phyloP scores from a whole-genome alignment of 1,284 basidiomycete species.

The Ustilago shanxiensis region DNA sequence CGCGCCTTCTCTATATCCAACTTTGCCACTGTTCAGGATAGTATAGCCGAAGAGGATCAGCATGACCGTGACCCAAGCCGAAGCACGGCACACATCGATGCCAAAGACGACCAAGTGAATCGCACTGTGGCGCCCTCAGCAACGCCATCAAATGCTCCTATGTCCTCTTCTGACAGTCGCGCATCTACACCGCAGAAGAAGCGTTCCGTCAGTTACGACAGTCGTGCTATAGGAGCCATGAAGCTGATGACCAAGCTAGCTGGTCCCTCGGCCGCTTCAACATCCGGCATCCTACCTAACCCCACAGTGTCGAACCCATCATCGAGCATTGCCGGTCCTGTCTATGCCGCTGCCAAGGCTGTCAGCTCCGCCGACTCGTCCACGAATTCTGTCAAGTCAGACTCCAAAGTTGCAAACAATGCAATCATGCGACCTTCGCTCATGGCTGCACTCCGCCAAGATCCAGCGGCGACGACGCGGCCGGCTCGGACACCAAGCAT shows the following conservation, averaged over 20 bases:
- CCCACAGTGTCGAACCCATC: not conserved
- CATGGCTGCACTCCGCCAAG: slow-evolving; percentile 36
- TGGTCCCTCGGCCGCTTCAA: slow-evolving; percentile 18
- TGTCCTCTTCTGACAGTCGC: slow-evolving; percentile 1
- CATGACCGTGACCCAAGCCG: not conserved
- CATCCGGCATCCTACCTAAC: slow-evolving; percentile 15
- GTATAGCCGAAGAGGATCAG: slow-evolving; percentile 36
- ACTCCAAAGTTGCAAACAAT: slow-evolving; percentile 1
- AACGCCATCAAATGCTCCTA: not conserved
- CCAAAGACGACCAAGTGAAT: not conserved
- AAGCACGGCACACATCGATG: not conserved
- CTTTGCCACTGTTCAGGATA: slow-evolving; percentile 31
- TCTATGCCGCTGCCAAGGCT: not conserved
- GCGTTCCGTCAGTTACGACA: slow-evolving; percentile 44
- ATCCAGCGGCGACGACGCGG: slow-evolving; percentile 6
- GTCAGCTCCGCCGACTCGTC: not conserved
- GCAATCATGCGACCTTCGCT: slow-evolving; percentile 31
- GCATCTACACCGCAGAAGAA: slow-evolving; percentile 38
- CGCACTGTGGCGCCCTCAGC: not conserved
- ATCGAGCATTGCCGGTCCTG: not conserved
- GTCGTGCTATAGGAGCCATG: slow-evolving; percentile 15
- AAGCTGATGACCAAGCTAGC: slow-evolving; percentile 27
- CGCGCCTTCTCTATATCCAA: slow-evolving; percentile 43
- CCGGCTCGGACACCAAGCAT: not conserved
- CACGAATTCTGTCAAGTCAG: not conserved